Base-by-base conservation (phyloP, 192 early-diverging fungal genomes). In the Geranomyces variabilis region DNA sequence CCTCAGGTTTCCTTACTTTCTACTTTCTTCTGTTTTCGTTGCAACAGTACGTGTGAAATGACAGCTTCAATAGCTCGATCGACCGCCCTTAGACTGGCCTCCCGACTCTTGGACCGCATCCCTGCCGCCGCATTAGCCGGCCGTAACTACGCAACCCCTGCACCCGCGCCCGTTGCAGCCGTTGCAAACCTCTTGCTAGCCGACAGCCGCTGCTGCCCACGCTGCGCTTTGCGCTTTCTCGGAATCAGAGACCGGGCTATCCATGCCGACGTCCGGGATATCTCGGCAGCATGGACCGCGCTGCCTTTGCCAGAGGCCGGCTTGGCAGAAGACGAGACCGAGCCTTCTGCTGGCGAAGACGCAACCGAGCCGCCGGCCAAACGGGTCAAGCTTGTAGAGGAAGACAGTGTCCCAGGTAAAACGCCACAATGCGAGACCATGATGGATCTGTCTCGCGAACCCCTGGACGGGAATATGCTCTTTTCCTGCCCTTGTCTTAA, bases 151-250 rank as follows among this genome's bases (percentile, higher is more conserved):
- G n/a, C n/a, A n/a, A n/a, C 36, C 36, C 5, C 36, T 41, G 36
- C 36, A 10, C 51, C 51, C 26, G 51, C 51, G 7, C 51, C 19
- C 14, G 51, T 28, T 55, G 6, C 6, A 15, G 2, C 21, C 19
- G 7, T 55, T 6, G 51, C 51, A 14, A 55, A n/a, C 4, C 21
- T 55, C 9, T 24, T 60, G 19, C 58, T 60, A 3, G 58, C 26
- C 17, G 58, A n/a, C 30, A 24, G 31, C 34, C 36, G 36, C 3
- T 76, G 75, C 28, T 76, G 75, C 55, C 67, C 57, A 13, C 60
- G 70, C 19, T 76, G 75, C 47, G 69, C 72, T 14, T 29, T 71
- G 36, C 58, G 75, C 8, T 76, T 66, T 64, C 31, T 76, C 10
- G 75, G 75, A 9, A 29, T 71, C 14, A 22, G 75, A 21, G 45